Conservation (phyloP, 108 stramenopile genomes). For the Pseudonitzschia multiseries region DNA sequence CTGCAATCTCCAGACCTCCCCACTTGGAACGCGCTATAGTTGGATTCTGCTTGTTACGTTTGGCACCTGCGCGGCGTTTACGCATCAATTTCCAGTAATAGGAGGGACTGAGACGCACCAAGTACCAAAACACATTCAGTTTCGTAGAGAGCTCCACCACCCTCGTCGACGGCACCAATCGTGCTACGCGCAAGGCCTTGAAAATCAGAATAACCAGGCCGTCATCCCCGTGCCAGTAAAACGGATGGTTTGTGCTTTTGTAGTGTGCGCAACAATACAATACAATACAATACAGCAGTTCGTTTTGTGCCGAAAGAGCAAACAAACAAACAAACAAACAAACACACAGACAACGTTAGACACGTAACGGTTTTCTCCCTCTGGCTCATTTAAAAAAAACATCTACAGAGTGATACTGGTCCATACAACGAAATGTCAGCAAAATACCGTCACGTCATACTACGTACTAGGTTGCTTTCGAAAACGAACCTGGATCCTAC, state of each 20-base stretch:
- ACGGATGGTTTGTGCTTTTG: neutral
- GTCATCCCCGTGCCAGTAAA: neutral
- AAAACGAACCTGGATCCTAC: neutral
- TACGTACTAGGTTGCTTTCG: neutral
- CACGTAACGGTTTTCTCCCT: neutral
- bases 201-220: constrained; percentile 41
- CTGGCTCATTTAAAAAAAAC: no score
- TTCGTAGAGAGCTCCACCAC: constrained; percentile 37
- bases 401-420: neutral
- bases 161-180: constrained; percentile 51
- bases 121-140: constrained; percentile 33
- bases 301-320: no score
- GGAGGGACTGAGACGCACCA: constrained; percentile 31
- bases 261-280: no score
- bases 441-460: neutral
- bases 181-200: constrained; percentile 54
- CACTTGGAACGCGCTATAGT: constrained; percentile 11
- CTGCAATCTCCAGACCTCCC: constrained; percentile 40
- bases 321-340: no score
- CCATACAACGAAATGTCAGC: neutral
- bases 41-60: neutral
- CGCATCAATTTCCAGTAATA: constrained; percentile 25
- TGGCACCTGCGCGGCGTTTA: constrained; percentile 11
- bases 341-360: neutral
- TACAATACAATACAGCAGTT: no score